Percentiles rank a stretch among this genome's conserved stretches.
Conservation (phyloP, 441 rosid genomes). For the Geranium incanum region DNA sequence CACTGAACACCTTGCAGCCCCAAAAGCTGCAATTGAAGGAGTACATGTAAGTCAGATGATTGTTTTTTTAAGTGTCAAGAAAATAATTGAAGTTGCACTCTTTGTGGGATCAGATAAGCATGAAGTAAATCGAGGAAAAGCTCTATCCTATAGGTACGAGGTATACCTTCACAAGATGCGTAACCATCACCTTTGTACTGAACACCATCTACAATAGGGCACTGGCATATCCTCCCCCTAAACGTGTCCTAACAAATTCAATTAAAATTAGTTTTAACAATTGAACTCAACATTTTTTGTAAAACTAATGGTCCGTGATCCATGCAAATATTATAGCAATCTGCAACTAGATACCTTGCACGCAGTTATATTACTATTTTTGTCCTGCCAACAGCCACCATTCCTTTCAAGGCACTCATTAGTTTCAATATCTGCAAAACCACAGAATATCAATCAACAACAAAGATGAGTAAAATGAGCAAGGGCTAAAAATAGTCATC, state of each 20-base stretch:
- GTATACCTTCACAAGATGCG: constrained; percentile 79
- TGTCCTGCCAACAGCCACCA: constrained; percentile 96
- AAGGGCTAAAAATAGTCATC: background rate
- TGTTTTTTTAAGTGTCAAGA: background rate
- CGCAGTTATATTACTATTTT: constrained; percentile 71
- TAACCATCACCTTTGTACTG: constrained; percentile 97
- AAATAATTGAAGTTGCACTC: too few relatives aligned
- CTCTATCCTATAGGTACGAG: background rate
- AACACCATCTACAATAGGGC: constrained; percentile 87
- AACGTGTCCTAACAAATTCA: constrained; percentile 68
- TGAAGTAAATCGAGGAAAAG: background rate
- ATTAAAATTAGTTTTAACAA: background rate
- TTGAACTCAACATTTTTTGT: background rate
- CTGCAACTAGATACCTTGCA: constrained; percentile 58
- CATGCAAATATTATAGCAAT: background rate
- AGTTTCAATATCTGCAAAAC: constrained; percentile 71
- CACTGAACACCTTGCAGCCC: constrained; percentile 80
- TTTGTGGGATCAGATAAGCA: too few relatives aligned
- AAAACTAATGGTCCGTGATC: constrained; percentile 2
- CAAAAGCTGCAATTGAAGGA: constrained; percentile 47
- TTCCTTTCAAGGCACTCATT: constrained; percentile 89
- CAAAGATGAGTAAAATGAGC: too few relatives aligned
- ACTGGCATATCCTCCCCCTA: constrained; percentile 90
- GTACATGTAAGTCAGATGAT: background rate
- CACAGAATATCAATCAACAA: constrained; percentile 1